Percentiles rank a stretch among this genome's conserved stretches.
Conservation (phyloP, 2,329 filamentous ascomycete species). For the Dactylellina haptotyla region DNA sequence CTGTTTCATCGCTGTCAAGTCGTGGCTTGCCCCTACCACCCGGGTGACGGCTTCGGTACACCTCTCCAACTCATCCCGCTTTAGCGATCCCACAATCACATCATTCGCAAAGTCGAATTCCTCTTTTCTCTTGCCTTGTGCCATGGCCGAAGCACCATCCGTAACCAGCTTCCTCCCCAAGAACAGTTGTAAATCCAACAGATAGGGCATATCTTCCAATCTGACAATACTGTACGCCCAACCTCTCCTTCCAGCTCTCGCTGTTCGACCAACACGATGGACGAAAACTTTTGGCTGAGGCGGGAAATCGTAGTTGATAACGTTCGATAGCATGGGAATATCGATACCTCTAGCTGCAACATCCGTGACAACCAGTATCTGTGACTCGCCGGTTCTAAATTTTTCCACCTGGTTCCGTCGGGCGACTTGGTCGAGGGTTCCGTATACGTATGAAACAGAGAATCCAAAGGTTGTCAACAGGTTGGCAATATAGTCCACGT, state of each 20-base stretch:
- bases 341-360: constrained; percentile 97
- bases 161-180: constrained; percentile 83
- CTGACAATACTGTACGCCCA: constrained; percentile 95
- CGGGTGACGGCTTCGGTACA: constrained; percentile 86
- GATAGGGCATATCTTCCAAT: constrained; percentile 87
- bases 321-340: constrained; percentile 93
- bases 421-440: constrained; percentile 91
- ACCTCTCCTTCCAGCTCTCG: constrained; percentile 87
- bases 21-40: constrained; percentile 76
- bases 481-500: constrained; percentile 89
- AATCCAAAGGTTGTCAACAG: constrained; percentile 85
- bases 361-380: constrained; percentile 94
- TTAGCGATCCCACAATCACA: constrained; percentile 80
- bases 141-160: constrained; percentile 70
- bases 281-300: constrained; percentile 97
- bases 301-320: constrained; percentile 98
- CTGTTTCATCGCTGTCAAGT: constrained; percentile 74
- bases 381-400: constrained; percentile 83
- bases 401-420: constrained; percentile 91
- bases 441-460: constrained; percentile 92
- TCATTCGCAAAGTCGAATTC: constrained; percentile 75
- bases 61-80: constrained; percentile 76
- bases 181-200: constrained; percentile 93
- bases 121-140: constrained; percentile 65
- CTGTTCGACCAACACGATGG: constrained; percentile 94